Base-by-base conservation (phyloP, 768 basidiomycete species). In the Mrakia frigida region DNA sequence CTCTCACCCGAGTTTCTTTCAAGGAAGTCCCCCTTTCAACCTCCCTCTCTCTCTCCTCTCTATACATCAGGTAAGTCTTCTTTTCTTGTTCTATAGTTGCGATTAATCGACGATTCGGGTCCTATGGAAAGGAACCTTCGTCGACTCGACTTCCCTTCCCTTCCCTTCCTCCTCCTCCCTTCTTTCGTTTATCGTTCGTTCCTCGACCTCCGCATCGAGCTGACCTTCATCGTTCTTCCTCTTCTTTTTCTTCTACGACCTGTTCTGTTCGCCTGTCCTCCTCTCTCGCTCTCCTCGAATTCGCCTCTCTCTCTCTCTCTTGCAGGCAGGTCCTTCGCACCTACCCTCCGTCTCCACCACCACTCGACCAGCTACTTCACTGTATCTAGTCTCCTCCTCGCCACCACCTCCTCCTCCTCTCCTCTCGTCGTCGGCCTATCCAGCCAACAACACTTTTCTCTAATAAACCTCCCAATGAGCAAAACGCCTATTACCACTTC, bases 401-500 rank as follows among this genome's bases (percentile, higher is more conserved):
- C 43, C 70, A n/a, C 37, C 69, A 43, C 50, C 18, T 37, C 50
- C 70, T 31, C 70, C 41, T 25, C 37, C 23, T 3, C 67, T 53
- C 31, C n/a, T 53, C 33, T 28, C 33, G 31, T 33, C 50, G 10
- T 39, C 6, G 25, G 43, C 25, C 70, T 50, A 46, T n/a, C 21
- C 67, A 56, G 56, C 56, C 56, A 13, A 56, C n/a, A 16, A 39
- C 39, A 43, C 14, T 25, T 60, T 23, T 1, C 4, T 35, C 16
- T 11, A 3, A 50, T 14, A 28, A 56, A 50, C 43, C 13, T 79
- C 92, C n/a, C 91, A 92, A 95, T 95, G 93, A 95, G 92, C 92
- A 94, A 90, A 90, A 89, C 91, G 80, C 88, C 90, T 84, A 87
- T 88, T 86, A 86, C 87, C 87, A 85, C 84, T 88, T 86, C 88